Percentiles rank a stretch among this genome's conserved stretches.
Evolutionary conservation across 805 yeast species (phyloP).

Genomic region (Jamesozyma rosinii): DNA sequence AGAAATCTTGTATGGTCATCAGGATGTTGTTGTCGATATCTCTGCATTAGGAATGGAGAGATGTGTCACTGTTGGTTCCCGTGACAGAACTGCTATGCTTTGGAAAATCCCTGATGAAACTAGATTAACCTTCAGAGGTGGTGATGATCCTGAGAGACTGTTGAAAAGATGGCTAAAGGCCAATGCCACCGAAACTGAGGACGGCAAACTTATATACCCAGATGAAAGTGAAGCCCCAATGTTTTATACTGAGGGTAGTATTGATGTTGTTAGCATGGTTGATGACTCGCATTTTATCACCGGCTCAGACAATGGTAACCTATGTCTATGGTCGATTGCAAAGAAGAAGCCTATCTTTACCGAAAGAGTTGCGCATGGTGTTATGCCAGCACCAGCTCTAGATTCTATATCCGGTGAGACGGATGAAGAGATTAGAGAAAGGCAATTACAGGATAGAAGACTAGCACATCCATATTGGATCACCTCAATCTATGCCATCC

Average conservation of each 20-base stretch:
- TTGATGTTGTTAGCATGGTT: conserved; percentile 82
- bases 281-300: conserved; percentile 91
- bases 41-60: conserved; percentile 77
- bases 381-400: conserved; percentile 40
- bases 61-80: conserved; percentile 90
- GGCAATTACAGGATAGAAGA: conserved; percentile 48
- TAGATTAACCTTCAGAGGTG: conserved; percentile 86
- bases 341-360: conserved; percentile 80
- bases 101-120: conserved; percentile 97
- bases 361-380: conserved; percentile 69
- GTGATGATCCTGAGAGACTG: conserved; percentile 48
- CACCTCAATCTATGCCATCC: conserved; percentile 71
- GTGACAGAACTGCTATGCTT: conserved; percentile 89
- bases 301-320: conserved; percentile 88
- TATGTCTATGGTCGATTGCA: conserved; percentile 81
- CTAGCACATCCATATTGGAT: conserved; percentile 72
- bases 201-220: conserved; percentile 24
- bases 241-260: conserved; percentile 69
- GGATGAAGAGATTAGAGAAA: conserved; percentile 28
- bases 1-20: conserved; percentile 91
- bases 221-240: conserved; percentile 30
- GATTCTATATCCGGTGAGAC: conserved; percentile 49
- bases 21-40: conserved; percentile 77
- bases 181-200: conserved; percentile 24
- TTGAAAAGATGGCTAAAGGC: conserved; percentile 31